Evolutionary conservation across 805 yeast genomes (phyloP), one percentile per base, ranked within the genome.

Genomic region (Barnettozyma populi): DNA sequence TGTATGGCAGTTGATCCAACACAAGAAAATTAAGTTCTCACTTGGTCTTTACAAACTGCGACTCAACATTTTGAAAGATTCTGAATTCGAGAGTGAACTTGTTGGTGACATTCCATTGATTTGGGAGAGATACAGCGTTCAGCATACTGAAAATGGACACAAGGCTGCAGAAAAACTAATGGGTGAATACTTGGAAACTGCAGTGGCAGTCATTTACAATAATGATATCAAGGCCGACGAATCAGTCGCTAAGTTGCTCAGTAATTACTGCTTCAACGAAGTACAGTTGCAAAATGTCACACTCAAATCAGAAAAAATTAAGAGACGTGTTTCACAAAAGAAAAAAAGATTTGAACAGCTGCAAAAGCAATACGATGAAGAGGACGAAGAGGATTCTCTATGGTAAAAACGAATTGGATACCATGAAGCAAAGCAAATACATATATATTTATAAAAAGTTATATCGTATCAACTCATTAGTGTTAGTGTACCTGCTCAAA

Each of bases 401-500:
- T 63, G 65, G 65, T 62, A 48, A 57, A 7, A 6, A 16, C 23
- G 10, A 36, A 16, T 20, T 25, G 21, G 18, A 39, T 13, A 39
- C n/a, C 24, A 23, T 27, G n/a, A 16, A 25, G n/a, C 23, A 9
- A 23, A n/a, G 23, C 21, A 32, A 19, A 19, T 41, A 31, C n/a
- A 20, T 31, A 29, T 19, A n/a, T 19, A n/a, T 32, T 25, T n/a
- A 43, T 23, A 31, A 31, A 21, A 29, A 24, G n/a, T 39, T 25
- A 21, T 36, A 21, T 16, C 19, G 40, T 25, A 44, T 68, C 53
- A 87, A 69, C 57, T 86, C 90, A 65, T 92, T 90, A 44, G 78
- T 76, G 38, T 82, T 80, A 72, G 87, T 78, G 66, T 89, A 92
- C 52, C 90, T 73, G 50, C 96, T 84, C 14, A 82, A 65, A 6